Percentiles rank a stretch among this genome's conserved stretches.
phyloP scores from a whole-genome alignment of 2,329 filamentous ascomycete genomes.

The Lecanosticta acicola region DNA sequence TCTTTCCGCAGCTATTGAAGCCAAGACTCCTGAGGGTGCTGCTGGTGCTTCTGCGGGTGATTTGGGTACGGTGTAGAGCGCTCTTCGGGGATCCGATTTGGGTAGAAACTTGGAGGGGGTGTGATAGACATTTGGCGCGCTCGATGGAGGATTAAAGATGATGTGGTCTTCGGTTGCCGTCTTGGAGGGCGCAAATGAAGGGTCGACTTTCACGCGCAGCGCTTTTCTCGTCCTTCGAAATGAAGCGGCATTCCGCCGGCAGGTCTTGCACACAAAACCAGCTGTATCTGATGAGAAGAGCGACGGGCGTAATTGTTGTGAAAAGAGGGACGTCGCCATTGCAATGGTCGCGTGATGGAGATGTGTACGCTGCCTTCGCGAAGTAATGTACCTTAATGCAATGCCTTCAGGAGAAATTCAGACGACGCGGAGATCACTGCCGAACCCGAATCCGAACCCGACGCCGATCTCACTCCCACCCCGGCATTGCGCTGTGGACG shows the following conservation, averaged over 20 bases:
- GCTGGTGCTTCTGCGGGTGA: conserved; percentile 11
- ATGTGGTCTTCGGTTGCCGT: conserved; percentile 47
- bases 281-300: conserved; percentile 18
- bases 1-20: conserved; percentile 21
- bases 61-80: conserved; percentile 20
- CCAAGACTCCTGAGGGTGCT: conserved; percentile 14
- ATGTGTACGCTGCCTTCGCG: too few relatives aligned
- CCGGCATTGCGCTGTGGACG: too few relatives aligned
- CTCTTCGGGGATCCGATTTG: conserved; percentile 47
- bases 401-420: too few relatives aligned
- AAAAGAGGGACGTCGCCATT: conserved; percentile 20
- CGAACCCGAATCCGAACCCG: neutral
- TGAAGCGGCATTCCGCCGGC: conserved; percentile 40
- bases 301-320: conserved; percentile 19
- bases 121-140: conserved; percentile 57
- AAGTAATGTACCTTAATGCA: too few relatives aligned
- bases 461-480: too few relatives aligned
- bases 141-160: conserved; percentile 62
- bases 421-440: neutral
- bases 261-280: conserved; percentile 27
- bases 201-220: conserved; percentile 41
- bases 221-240: conserved; percentile 44
- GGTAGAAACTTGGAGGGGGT: conserved; percentile 62
- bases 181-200: conserved; percentile 36
- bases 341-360: conserved; percentile 17